Evolutionary conservation across 202 grass and related monocot genomes (phyloP).

Genomic region (Eragrostis tef): DNA sequence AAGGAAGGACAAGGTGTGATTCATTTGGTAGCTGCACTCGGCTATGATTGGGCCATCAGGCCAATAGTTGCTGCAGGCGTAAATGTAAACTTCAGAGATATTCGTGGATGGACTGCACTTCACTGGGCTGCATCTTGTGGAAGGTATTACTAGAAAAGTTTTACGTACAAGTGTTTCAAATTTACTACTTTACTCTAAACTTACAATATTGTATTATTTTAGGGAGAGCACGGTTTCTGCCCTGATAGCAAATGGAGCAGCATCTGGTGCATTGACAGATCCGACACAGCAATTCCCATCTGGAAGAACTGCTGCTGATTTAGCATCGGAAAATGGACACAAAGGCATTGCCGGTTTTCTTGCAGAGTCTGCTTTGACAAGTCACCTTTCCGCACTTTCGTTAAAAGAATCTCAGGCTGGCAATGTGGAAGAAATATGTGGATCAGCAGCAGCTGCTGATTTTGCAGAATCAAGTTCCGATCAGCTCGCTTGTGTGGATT

Average conservation of each 20-base stretch:
- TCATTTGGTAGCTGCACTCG: constrained; percentile 92
- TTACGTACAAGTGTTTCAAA: neutral
- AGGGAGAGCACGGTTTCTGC: constrained; percentile 75
- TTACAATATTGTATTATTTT: constrained; percentile 44
- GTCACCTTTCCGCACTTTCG: constrained; percentile 78
- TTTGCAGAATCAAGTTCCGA: constrained; percentile 47
- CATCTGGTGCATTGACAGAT: constrained; percentile 82
- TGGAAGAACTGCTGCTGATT: constrained; percentile 93
- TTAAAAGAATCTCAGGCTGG: constrained; percentile 70
- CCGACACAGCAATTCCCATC: constrained; percentile 78
- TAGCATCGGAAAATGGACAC: constrained; percentile 93
- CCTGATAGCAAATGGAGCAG: constrained; percentile 78
- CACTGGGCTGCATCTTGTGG: constrained; percentile 96
- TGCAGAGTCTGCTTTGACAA: constrained; percentile 94
- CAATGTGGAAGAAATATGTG: constrained; percentile 58
- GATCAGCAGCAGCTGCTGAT: constrained; percentile 36
- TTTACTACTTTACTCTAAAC: constrained; percentile 18
- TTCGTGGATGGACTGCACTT: constrained; percentile 95
- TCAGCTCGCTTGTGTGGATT: constrained; percentile 55
- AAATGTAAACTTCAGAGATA: constrained; percentile 94
- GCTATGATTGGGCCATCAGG: constrained; percentile 94
- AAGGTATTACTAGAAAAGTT: constrained; percentile 60
- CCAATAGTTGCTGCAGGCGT: constrained; percentile 86
- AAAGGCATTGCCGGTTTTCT: constrained; percentile 97
- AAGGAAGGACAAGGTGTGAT: constrained; percentile 91